These are phyloP conservation scores for Colletotrichum tabaci DNA, from an alignment of 2,329 filamentous ascomycete genomes.

Conservation along the genomic window DNA sequence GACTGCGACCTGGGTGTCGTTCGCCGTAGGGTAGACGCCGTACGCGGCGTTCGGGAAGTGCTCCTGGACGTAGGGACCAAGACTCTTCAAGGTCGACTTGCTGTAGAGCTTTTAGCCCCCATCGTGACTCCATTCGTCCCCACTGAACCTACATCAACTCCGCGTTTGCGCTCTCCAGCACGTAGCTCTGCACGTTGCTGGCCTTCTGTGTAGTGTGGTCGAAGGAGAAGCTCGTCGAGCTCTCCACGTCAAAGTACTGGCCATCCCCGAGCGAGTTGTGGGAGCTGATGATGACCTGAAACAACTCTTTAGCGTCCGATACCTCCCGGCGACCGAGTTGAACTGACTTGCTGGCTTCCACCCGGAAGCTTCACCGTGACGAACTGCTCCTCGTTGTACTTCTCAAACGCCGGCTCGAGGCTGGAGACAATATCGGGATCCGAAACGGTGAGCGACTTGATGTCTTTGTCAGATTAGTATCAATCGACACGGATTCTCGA, in stretches of 20 bases:
- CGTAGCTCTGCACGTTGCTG: conserved; percentile 84
- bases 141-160: conserved; percentile 79
- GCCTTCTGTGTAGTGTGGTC: conserved; percentile 91
- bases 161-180: conserved; percentile 80
- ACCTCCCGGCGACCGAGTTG: neutral
- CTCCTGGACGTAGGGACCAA: conserved; percentile 84
- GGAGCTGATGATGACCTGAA: conserved; percentile 84
- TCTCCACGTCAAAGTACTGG: conserved; percentile 92
- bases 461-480: conserved; percentile 71
- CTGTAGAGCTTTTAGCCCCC: conserved; percentile 60
- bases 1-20: conserved; percentile 83
- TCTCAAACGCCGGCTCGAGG: conserved; percentile 87
- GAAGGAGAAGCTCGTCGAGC: conserved; percentile 88
- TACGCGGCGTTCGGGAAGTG: conserved; percentile 89
- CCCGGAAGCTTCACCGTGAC: conserved; percentile 90
- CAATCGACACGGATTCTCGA: conserved; percentile 13
- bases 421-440: conserved; percentile 77
- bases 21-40: conserved; percentile 85
- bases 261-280: conserved; percentile 86
- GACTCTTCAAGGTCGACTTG: conserved; percentile 85
- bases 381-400: conserved; percentile 97
- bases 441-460: conserved; percentile 86
- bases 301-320: conserved; percentile 5
- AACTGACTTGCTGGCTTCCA: conserved; percentile 72
- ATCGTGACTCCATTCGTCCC: neutral